Conservation (phyloP, 2,329 filamentous ascomycete genomes). For the Talaromyces sp. region DNA sequence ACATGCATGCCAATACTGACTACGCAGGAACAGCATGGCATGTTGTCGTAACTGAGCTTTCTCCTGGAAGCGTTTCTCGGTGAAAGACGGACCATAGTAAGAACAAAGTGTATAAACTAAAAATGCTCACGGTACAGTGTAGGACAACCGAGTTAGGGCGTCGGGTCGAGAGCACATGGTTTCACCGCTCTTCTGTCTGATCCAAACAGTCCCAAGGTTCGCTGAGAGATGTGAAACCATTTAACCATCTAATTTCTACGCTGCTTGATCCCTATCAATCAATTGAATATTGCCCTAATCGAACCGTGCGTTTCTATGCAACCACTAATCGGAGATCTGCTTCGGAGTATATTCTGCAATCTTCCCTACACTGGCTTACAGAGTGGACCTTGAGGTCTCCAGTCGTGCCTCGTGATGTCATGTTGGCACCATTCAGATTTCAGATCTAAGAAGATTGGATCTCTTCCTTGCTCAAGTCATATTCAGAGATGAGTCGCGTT, state of each 20-base stretch:
- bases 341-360: neutral
- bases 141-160: neutral
- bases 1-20: neutral
- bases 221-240: neutral
- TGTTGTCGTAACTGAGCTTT: neutral
- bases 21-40: neutral
- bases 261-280: neutral
- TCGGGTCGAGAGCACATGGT: neutral
- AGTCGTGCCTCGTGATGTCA: slow-evolving; percentile 1
- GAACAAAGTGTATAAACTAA: neutral
- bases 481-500: neutral
- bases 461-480: neutral
- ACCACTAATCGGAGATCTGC: neutral
- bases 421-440: neutral
- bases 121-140: neutral
- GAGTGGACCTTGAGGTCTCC: neutral
- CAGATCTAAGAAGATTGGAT: neutral
- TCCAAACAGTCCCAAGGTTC: neutral
- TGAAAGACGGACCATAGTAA: neutral
- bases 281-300: neutral
- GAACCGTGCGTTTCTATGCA: neutral
- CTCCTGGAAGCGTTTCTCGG: neutral
- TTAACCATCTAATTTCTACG: neutral
- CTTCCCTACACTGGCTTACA: neutral
- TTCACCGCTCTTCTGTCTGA: neutral